Evolutionary conservation across 495 filamentous ascomycete genomes (phyloP), one percentile per base, ranked within the genome.

Genomic region (Podospora tetraspora): DNA sequence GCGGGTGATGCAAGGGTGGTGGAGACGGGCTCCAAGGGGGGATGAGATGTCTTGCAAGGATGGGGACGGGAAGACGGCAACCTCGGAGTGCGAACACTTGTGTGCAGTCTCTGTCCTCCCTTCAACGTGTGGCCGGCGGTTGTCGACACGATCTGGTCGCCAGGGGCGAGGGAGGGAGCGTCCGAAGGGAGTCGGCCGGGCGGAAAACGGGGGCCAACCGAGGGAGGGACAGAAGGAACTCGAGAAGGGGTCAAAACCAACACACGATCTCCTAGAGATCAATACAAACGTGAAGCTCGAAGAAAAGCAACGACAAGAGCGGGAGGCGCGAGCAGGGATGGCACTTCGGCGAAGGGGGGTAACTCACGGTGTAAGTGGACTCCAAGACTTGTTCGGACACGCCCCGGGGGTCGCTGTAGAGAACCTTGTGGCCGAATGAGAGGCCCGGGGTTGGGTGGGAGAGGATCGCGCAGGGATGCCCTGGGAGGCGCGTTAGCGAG

Each of bases 1-100:
- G 72, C 67, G 70, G 68, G 76, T 76, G 73, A 79, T 75, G 75
- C 73, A 79, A 79, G 77, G 74, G 74, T 74, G 67, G 71, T 66
- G 68, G 74, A 62, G 60, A 61, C 57, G 23, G 62, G 66, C 59
- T 67, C 70, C 65, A 66, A 69, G 70, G 67, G 67, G 67, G 68
- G 70, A 70, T 37, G 32, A 0, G 11, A 13, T 70, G 70, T 62
- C 61, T 63, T 68, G 68, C 66, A 72, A 68, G 70, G 68, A 72
- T 70, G 72, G 68, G 64, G 60, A 25, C 56, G 65, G 69, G 69
- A 67, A 67, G 29, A 52, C 43, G 43, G 43, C 43, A 23, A 59
- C 30, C 22, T 12, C 37, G 64, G 68, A 58, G 37, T 58, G 37
- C 62, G 27, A 59, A 21, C 59, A 66, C 21, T 32, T 22, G 61